phyloP scores from a whole-genome alignment of 148 eudicot species.

The Cornus florida region DNA sequence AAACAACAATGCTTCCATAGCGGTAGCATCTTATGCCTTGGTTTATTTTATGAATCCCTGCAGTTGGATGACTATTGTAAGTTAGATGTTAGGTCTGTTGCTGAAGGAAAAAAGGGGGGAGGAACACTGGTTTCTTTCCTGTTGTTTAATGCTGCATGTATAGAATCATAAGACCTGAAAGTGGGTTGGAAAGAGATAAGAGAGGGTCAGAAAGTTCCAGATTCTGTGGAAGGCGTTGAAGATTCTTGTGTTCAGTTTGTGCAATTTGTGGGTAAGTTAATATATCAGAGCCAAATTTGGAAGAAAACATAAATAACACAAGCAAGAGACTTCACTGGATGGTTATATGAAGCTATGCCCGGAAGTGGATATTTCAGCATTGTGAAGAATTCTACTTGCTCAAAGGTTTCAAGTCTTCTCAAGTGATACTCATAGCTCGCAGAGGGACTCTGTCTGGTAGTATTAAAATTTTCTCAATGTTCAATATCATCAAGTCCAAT shows the following conservation, averaged over 20 bases:
- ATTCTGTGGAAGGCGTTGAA: neutral
- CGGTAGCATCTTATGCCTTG: neutral
- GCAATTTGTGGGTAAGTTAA: neutral
- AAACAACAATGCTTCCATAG: neutral
- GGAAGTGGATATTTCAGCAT: neutral
- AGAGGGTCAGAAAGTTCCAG: neutral
- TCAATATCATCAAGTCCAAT: neutral
- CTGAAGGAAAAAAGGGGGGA: neutral
- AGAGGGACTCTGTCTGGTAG: neutral
- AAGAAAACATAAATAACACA: neutral
- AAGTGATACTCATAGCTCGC: neutral
- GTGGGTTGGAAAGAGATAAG: neutral
- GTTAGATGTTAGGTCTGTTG: neutral
- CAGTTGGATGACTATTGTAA: neutral
- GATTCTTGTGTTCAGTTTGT: neutral
- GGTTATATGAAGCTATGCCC: slow-evolving; percentile 1
- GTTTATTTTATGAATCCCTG: neutral
- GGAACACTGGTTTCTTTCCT: neutral
- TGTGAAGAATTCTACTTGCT: neutral
- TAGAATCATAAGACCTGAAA: neutral
- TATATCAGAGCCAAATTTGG: neutral
- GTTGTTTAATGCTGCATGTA: neutral
- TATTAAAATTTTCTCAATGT: neutral
- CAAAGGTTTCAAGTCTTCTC: neutral
- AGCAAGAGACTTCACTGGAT: neutral